Evolutionary conservation across 2,329 filamentous ascomycete species (phyloP).

Genomic region (Fusarium sublunatum): DNA sequence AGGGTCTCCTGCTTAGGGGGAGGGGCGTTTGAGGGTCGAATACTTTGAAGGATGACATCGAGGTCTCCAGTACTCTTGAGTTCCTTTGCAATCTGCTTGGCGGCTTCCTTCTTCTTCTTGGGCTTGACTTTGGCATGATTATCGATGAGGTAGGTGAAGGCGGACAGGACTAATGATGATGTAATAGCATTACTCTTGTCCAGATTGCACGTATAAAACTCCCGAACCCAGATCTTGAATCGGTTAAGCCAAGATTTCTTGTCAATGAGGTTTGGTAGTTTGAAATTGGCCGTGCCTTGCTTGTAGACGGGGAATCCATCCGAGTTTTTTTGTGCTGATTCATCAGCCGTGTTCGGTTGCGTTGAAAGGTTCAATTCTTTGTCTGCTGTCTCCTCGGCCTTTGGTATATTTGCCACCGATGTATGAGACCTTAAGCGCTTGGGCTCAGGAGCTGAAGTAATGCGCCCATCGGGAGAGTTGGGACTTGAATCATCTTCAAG

Average conservation of each 20-base stretch:
- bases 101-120: constrained; percentile 48
- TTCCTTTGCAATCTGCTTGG: constrained; percentile 47
- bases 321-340: constrained; percentile 27
- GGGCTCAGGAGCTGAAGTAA: constrained; percentile 22
- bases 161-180: constrained; percentile 39
- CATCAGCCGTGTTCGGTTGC: constrained; percentile 15
- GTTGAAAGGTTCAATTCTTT: constrained; percentile 15
- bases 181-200: constrained; percentile 40
- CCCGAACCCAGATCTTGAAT: constrained; percentile 51
- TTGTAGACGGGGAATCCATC: constrained; percentile 38
- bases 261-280: constrained; percentile 45
- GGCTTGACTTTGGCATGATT: constrained; percentile 46
- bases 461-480: constrained; percentile 11
- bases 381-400: constrained; percentile 42
- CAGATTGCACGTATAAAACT: constrained; percentile 47
- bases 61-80: constrained; percentile 44
- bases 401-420: constrained; percentile 5
- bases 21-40: constrained; percentile 18
- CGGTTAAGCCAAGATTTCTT: constrained; percentile 51
- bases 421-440: constrained; percentile 40
- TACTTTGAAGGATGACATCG: constrained; percentile 34
- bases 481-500: constrained; percentile 41
- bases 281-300: constrained; percentile 37
- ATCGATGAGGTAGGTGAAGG: constrained; percentile 50
- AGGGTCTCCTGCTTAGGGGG: constrained; percentile 10